These are phyloP conservation scores for Ascochyta clinopodiicola DNA, from an alignment of 2,329 filamentous ascomycete genomes.

Conservation along the genomic window DNA sequence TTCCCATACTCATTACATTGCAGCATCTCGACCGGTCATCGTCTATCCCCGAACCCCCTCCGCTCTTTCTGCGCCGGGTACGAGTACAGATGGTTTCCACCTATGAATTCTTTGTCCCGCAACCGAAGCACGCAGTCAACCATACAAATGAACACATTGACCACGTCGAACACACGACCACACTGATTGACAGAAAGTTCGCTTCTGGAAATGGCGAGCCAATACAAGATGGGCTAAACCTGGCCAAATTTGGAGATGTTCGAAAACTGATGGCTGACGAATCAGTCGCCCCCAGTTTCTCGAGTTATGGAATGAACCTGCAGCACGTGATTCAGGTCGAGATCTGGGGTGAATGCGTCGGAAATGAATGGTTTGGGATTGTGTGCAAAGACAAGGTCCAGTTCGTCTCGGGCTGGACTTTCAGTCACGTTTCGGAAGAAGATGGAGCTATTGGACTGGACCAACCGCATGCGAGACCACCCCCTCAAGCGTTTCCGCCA, in stretches of 20 bases:
- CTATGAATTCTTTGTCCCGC: constrained; percentile 25
- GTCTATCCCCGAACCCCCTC: constrained; percentile 31
- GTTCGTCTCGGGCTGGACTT: constrained; percentile 23
- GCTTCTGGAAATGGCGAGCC: constrained; percentile 20
- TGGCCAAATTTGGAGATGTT: constrained; percentile 18
- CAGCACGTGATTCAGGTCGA: constrained; percentile 34
- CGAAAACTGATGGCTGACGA: constrained; percentile 11
- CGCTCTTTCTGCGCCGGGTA: constrained; percentile 31
- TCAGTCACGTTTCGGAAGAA: background rate
- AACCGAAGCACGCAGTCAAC: constrained; percentile 9
- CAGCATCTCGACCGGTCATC: constrained; percentile 35
- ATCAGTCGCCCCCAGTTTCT: constrained; percentile 30
- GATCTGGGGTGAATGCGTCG: constrained; percentile 36
- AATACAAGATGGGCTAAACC: constrained; percentile 24
- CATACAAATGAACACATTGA: constrained; percentile 9
- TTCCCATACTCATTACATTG: constrained; percentile 28
- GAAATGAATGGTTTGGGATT: constrained; percentile 28
- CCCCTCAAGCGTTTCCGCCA: constrained; percentile 13
- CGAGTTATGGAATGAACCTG: constrained; percentile 33
- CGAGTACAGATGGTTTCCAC: constrained; percentile 28
- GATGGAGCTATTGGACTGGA: background rate
- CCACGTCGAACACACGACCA: constrained; percentile 15
- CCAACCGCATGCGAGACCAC: background rate
- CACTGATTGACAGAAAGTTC: constrained; percentile 28
- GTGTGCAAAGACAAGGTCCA: constrained; percentile 26